These are phyloP conservation scores for Linaria vulgaris DNA, from an alignment of 257 asterid species.

Conservation along the genomic window DNA sequence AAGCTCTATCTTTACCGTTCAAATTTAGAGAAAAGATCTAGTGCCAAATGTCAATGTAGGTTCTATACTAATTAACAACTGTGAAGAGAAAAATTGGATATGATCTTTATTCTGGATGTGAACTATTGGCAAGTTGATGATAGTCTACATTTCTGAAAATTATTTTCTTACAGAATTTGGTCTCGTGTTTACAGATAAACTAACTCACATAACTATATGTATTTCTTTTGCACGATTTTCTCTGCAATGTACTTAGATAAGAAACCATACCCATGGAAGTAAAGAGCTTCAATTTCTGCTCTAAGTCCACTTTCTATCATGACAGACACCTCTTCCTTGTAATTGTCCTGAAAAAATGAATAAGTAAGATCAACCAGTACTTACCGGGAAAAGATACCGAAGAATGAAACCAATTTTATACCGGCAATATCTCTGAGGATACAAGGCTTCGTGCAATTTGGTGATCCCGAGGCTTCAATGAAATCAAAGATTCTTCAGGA, in stretches of 20 bases:
- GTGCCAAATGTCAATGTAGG: no score
- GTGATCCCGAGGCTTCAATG: conserved; percentile 63
- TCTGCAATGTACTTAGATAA: conserved; percentile 61
- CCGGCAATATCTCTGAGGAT: conserved; percentile 72
- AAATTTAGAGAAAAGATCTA: no score
- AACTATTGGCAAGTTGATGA: no score
- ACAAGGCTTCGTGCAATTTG: conserved; percentile 77
- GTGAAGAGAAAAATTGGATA: no score
- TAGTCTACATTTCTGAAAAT: not conserved
- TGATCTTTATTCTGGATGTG: no score
- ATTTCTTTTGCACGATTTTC: conserved; percentile 73
- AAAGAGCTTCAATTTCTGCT: conserved; percentile 94
- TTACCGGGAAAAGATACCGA: not conserved
- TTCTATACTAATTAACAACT: no score
- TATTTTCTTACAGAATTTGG: not conserved
- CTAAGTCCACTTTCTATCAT: conserved; percentile 69
- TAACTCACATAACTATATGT: conserved; percentile 34
- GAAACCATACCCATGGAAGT: conserved; percentile 77
- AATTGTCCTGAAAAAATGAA: conserved; percentile 48
- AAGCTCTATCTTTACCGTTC: no score
- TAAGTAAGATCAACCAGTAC: not conserved
- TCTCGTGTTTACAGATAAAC: not conserved
- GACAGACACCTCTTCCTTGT: conserved; percentile 70
- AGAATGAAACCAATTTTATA: conserved; percentile 8
- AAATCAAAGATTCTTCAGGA: conserved; percentile 72